Percentiles rank a stretch among this genome's conserved stretches.
phyloP scores from a whole-genome alignment of 2,329 filamentous ascomycete genomes.

The Bertia moriformis region DNA sequence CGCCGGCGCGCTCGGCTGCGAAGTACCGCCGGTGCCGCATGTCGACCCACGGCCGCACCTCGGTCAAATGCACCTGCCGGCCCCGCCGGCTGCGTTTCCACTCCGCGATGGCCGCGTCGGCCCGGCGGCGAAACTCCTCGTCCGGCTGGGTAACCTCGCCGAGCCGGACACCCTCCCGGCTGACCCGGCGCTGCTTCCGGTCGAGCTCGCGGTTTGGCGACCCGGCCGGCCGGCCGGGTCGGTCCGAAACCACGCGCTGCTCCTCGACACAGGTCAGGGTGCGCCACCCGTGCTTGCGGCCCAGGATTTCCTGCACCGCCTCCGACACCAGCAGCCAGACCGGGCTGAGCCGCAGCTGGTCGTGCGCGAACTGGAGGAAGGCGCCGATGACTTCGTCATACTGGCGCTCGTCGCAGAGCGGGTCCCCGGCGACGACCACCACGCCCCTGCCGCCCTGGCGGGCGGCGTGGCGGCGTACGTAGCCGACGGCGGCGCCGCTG shows the following conservation, averaged over 20 bases:
- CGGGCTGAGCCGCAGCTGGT: slow-evolving; percentile 57
- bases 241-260: slow-evolving; percentile 70
- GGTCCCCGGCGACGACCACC: slow-evolving; percentile 78
- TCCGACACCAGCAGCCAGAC: slow-evolving; percentile 79
- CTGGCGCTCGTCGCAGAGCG: slow-evolving; percentile 68
- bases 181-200: slow-evolving; percentile 66
- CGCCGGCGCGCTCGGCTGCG: slow-evolving; percentile 61
- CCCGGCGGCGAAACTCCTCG: slow-evolving; percentile 50
- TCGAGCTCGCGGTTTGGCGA: slow-evolving; percentile 25
- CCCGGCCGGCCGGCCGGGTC: too few relatives aligned
- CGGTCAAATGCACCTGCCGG: slow-evolving; percentile 71
- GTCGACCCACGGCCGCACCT: slow-evolving; percentile 80
- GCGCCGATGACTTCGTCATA: slow-evolving; percentile 58
- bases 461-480: too few relatives aligned
- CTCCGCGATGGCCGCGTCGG: slow-evolving; percentile 59
- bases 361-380: slow-evolving; percentile 63
- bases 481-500: slow-evolving; percentile 75
- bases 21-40: slow-evolving; percentile 73
- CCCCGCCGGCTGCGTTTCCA: slow-evolving; percentile 74
- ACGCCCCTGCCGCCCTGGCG: slow-evolving; percentile 52
- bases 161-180: slow-evolving; percentile 73
- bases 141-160: slow-evolving; percentile 55
- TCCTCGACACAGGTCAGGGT: slow-evolving; percentile 79
- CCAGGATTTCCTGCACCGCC: slow-evolving; percentile 67
- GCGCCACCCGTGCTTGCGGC: slow-evolving; percentile 70